These are phyloP conservation scores for Tolypocladium tundrense DNA, from an alignment of 2,329 filamentous ascomycete genomes.

Conservation along the genomic window DNA sequence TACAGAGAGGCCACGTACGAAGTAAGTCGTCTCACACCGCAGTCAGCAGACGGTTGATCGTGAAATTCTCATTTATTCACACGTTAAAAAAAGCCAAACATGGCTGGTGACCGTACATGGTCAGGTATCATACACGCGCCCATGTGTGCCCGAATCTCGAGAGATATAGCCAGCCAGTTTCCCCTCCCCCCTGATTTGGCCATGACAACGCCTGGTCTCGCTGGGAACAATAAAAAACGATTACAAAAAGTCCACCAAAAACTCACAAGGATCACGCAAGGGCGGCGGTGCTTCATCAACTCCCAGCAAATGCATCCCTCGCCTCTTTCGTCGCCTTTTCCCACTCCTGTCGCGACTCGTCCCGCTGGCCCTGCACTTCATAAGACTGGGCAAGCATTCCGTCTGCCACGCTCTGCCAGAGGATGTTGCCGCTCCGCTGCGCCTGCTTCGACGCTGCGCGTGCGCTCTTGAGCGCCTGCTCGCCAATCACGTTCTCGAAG, in stretches of 20 bases:
- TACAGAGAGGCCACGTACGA: too few relatives aligned
- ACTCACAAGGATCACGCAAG: constrained; percentile 3
- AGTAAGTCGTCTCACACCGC: not conserved
- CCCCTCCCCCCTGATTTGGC: not conserved
- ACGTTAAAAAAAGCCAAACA: constrained; percentile 1
- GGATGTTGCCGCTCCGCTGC: constrained; percentile 55
- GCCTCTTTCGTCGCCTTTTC: constrained; percentile 31
- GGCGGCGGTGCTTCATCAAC: constrained; percentile 10
- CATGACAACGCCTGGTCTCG: not conserved
- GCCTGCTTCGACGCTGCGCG: constrained; percentile 59
- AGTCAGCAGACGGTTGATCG: not conserved
- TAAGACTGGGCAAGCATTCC: constrained; percentile 68
- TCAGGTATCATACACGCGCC: constrained; percentile 15
- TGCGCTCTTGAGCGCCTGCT: constrained; percentile 68
- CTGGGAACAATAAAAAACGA: not conserved
- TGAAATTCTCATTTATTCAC: not conserved
- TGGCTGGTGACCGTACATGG: constrained; percentile 7
- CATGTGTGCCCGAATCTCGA: constrained; percentile 6
- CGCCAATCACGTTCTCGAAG: constrained; percentile 72
- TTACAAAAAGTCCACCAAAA: constrained; percentile 7
- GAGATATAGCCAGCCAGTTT: constrained; percentile 5
- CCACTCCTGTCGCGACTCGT: constrained; percentile 29
- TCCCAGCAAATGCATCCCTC: constrained; percentile 29
- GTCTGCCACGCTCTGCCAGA: constrained; percentile 74
- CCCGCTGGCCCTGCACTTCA: constrained; percentile 57